Conservation (phyloP, 2,329 filamentous ascomycete species). For the Claviceps fusiformis region DNA sequence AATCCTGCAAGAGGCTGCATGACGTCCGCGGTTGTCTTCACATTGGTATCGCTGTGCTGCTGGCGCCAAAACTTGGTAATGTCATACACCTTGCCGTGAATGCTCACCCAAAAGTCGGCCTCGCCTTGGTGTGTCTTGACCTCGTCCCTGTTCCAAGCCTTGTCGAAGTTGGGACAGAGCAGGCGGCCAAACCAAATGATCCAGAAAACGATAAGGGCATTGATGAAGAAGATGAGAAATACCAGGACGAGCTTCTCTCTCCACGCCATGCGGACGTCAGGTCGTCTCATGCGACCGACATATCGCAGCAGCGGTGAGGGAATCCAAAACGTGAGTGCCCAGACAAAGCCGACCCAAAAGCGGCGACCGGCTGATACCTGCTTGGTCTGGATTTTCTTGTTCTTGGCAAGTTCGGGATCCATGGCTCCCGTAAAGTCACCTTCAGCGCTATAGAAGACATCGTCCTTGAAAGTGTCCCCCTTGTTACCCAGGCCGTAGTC, state of each 20-base stretch:
- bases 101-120: slow-evolving; percentile 74
- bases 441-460: slow-evolving; percentile 60
- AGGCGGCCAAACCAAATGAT: slow-evolving; percentile 76
- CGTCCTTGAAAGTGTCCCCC: slow-evolving; percentile 63
- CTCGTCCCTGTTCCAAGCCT: slow-evolving; percentile 66
- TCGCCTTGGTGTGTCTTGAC: slow-evolving; percentile 56
- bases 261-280: slow-evolving; percentile 95
- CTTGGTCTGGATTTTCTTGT: slow-evolving; percentile 62
- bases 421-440: slow-evolving; percentile 54
- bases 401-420: slow-evolving; percentile 66
- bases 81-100: slow-evolving; percentile 84
- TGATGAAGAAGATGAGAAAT: slow-evolving; percentile 67
- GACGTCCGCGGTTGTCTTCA: slow-evolving; percentile 41
- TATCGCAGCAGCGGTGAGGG: slow-evolving; percentile 71
- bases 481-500: slow-evolving; percentile 85
- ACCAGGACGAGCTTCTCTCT: slow-evolving; percentile 84
- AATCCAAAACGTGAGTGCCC: slow-evolving; percentile 86
- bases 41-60: slow-evolving; percentile 64
- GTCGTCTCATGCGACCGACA: slow-evolving; percentile 89
- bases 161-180: slow-evolving; percentile 82
- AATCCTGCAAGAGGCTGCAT: slow-evolving; percentile 72
- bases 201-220: slow-evolving; percentile 76
- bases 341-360: slow-evolving; percentile 70
- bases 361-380: slow-evolving; percentile 51
- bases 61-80: slow-evolving; percentile 75